Conservation (phyloP, 345 rosid species). For the Hibiscus syriacus region DNA sequence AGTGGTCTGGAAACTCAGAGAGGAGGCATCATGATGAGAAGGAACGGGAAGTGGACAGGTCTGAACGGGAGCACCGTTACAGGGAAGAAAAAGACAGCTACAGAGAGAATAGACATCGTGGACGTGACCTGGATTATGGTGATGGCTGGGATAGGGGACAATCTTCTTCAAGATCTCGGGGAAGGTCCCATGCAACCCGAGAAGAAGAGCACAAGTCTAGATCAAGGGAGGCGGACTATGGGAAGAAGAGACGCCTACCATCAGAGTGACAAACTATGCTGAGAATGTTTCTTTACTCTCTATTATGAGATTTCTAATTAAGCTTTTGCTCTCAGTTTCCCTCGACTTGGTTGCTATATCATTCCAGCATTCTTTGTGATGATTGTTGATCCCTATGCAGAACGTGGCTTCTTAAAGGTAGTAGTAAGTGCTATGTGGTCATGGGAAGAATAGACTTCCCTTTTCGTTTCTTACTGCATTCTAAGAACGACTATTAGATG, state of each 20-base stretch:
- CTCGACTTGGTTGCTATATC: constrained; percentile 17
- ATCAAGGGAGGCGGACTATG: constrained; percentile 70
- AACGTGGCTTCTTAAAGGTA: constrained; percentile 26
- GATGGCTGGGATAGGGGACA: constrained; percentile 67
- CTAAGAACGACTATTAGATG: constrained; percentile 18
- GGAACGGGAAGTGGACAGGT: constrained; percentile 44
- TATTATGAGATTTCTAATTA: neutral
- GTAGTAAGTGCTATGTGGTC: constrained; percentile 46
- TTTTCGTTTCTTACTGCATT: constrained; percentile 21
- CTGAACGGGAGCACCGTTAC: constrained; percentile 39
- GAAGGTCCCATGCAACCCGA: constrained; percentile 55
- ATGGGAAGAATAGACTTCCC: constrained; percentile 18
- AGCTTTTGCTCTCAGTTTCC: constrained; percentile 8
- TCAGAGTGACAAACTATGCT: constrained; percentile 33
- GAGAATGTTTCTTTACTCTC: constrained; percentile 8
- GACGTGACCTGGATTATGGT: constrained; percentile 57
- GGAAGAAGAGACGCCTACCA: constrained; percentile 59
- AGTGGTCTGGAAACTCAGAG: constrained; percentile 61
- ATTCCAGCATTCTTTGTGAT: constrained; percentile 5
- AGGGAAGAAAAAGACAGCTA: constrained; percentile 61
- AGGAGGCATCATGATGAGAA: constrained; percentile 53
- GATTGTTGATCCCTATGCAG: constrained; percentile 19
- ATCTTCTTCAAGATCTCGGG: constrained; percentile 54
- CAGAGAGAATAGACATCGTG: constrained; percentile 55
- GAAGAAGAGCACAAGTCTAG: constrained; percentile 67